Evolutionary conservation across 177 flowering plant genomes (phyloP).

Genomic region (Vitis hybrid): DNA sequence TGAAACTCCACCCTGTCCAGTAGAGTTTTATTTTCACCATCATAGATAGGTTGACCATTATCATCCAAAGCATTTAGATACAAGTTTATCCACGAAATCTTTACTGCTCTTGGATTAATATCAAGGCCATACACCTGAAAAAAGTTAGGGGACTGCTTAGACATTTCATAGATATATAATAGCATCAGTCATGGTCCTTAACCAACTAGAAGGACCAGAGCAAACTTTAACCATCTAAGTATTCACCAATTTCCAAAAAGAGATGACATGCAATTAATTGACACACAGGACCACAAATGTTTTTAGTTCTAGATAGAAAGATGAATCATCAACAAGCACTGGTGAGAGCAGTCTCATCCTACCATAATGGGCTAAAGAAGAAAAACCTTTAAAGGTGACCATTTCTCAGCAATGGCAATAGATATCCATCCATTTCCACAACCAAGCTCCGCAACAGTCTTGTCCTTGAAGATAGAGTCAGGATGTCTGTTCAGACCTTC

Average conservation of each 20-base stretch:
- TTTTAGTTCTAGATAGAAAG: background rate
- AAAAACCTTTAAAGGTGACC: conserved; percentile 82
- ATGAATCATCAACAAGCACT: too few relatives aligned
- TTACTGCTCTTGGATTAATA: conserved; percentile 96
- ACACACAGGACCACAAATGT: background rate
- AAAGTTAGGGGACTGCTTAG: background rate
- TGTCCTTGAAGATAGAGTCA: conserved; percentile 85
- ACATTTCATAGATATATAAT: background rate
- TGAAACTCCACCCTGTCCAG: conserved; percentile 96
- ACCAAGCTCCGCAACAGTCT: conserved; percentile 88
- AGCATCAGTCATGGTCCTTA: too few relatives aligned
- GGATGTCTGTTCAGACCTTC: conserved; percentile 93
- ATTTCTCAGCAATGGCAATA: conserved; percentile 92
- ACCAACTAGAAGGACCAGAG: background rate
- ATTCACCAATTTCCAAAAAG: background rate
- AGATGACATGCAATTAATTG: background rate
- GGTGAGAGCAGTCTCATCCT: too few relatives aligned
- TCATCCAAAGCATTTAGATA: conserved; percentile 93
- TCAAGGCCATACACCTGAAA: conserved; percentile 95
- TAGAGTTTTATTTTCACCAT: conserved; percentile 77
- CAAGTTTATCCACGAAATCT: conserved; percentile 91
- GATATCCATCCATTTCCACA: conserved; percentile 99
- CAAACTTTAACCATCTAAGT: background rate
- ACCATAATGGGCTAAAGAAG: background rate
- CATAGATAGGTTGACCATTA: conserved; percentile 75